Evolutionary conservation across 176 grass and related monocot species (phyloP).

Genomic region (Oryza punctata): DNA sequence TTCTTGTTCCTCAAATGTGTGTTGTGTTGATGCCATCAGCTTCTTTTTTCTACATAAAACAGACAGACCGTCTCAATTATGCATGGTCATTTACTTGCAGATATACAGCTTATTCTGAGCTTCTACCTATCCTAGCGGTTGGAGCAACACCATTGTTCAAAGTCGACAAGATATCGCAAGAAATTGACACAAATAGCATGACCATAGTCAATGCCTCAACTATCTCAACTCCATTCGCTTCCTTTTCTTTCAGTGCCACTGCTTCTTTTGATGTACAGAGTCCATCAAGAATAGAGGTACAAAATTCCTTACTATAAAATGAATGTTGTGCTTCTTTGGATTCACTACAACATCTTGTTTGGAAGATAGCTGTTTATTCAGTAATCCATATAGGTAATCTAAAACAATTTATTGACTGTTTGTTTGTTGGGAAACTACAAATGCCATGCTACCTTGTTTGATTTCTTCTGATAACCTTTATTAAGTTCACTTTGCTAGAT

Average conservation of each 20-base stretch:
- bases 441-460: not conserved
- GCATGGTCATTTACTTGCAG: conserved; percentile 49
- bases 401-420: not conserved
- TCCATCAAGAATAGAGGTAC: conserved; percentile 91
- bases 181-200: conserved; percentile 63
- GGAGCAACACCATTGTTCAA: conserved; percentile 76
- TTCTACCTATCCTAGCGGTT: conserved; percentile 76
- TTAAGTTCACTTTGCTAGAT: not conserved
- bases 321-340: conserved; percentile 3
- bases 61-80: not conserved
- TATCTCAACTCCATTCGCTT: conserved; percentile 69
- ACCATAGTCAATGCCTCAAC: conserved; percentile 77
- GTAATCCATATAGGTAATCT: too few relatives aligned
- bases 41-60: not conserved
- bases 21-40: not conserved
- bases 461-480: not conserved
- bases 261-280: conserved; percentile 84
- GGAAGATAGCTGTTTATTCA: not conserved
- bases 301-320: not conserved
- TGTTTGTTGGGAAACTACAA: not conserved
- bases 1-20: not conserved
- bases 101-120: conserved; percentile 91
- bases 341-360: not conserved
- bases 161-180: conserved; percentile 87
- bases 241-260: conserved; percentile 84